A percentile compares a stretch with the other conserved stretches of the same genome.
phyloP scores from a whole-genome alignment of 305 asterid genomes.

The Lippia alba region DNA sequence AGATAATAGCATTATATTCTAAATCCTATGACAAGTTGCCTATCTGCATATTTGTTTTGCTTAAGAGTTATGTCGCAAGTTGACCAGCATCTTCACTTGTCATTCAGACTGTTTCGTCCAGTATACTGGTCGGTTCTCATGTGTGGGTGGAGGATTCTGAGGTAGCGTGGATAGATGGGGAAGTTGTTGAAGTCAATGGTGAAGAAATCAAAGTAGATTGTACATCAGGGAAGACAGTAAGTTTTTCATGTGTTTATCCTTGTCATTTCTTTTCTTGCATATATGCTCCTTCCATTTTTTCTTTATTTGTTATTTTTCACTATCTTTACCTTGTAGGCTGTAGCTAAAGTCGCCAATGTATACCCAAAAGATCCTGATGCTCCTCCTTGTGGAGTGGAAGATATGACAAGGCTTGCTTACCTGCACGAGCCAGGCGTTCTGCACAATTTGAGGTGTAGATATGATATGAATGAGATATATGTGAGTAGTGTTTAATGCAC shows the following conservation, averaged over 20 bases:
- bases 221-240: slow-evolving; percentile 76
- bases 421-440: slow-evolving; percentile 90
- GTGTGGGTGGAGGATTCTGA: slow-evolving; percentile 97
- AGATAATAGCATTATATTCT: slow-evolving; percentile 8
- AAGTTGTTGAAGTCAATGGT: slow-evolving; percentile 65
- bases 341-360: slow-evolving; percentile 45
- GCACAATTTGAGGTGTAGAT: slow-evolving; percentile 70
- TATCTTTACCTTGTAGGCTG: slow-evolving; percentile 48
- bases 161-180: slow-evolving; percentile 93
- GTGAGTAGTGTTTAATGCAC: slow-evolving; percentile 46
- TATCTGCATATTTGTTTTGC: neutral
- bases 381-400: slow-evolving; percentile 76
- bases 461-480: slow-evolving; percentile 72
- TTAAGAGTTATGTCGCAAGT: slow-evolving; percentile 1
- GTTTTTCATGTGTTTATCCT: slow-evolving; percentile 37
- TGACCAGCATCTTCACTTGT: slow-evolving; percentile 27
- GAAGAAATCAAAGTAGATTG: slow-evolving; percentile 68
- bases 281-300: neutral
- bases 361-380: slow-evolving; percentile 77
- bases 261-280: neutral
- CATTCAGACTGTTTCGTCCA: slow-evolving; percentile 67
- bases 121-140: slow-evolving; percentile 82
- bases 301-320: neutral
- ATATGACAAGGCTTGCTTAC: slow-evolving; percentile 87
- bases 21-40: neutral